Evolutionary conservation across 306 rosid genomes (phyloP).

Genomic region (Quercus variabilis): DNA sequence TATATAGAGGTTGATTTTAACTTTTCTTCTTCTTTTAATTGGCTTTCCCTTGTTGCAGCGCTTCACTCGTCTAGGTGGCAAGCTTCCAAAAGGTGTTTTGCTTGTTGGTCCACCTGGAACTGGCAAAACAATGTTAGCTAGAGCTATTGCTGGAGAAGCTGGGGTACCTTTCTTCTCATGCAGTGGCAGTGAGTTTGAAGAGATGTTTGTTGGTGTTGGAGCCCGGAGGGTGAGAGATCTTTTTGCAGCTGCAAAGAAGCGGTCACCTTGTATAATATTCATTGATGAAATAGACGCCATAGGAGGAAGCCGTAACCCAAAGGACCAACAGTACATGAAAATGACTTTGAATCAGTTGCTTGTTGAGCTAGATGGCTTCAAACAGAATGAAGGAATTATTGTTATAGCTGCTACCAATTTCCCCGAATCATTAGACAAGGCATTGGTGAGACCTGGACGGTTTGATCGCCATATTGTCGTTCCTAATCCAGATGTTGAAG

Average conservation of each 20-base stretch:
- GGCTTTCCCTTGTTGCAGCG: constrained; percentile 57
- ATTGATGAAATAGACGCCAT: constrained; percentile 96
- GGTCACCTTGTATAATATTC: constrained; percentile 87
- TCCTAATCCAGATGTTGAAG: constrained; percentile 96
- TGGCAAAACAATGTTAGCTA: constrained; percentile 94
- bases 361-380: constrained; percentile 93
- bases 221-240: constrained; percentile 94
- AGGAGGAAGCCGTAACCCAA: constrained; percentile 80
- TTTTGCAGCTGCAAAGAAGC: constrained; percentile 86
- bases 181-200: constrained; percentile 98
- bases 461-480: constrained; percentile 87
- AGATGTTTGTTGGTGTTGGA: constrained; percentile 94
- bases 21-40: constrained; percentile 10
- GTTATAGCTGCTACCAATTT: constrained; percentile 95
- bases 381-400: constrained; percentile 92
- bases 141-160: constrained; percentile 98
- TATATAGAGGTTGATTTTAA: not conserved
- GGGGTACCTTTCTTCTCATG: constrained; percentile 92
- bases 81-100: constrained; percentile 92
- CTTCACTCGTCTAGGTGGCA: constrained; percentile 95
- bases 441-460: constrained; percentile 94
- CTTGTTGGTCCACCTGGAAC: constrained; percentile 98
- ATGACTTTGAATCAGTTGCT: constrained; percentile 94
- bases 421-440: constrained; percentile 86
- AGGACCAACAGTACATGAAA: constrained; percentile 75